Base-by-base conservation (phyloP, 768 basidiomycete genomes). In the Porpolomopsis calyptriformis region DNA sequence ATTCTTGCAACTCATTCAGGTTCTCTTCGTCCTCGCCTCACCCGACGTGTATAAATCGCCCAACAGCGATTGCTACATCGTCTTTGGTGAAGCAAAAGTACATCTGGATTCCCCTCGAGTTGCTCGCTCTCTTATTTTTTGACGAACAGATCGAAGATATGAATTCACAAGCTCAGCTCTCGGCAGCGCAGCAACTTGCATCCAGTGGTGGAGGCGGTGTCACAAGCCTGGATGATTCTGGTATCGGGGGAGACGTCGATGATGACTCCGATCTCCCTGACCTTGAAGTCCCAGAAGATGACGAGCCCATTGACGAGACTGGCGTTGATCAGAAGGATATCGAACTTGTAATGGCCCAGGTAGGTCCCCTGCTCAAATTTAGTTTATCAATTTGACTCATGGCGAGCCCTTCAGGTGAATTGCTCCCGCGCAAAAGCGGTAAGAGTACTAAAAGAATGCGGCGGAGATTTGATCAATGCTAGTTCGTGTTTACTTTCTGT, bases 11-110 rank as follows among this genome's bases (percentile, higher is more conserved):
- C 29, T 33, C 49, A 22, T 37, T 36, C 56, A 89, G 85, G 70
- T 94, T 52, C 79, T 98, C 51, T 87, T 97, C 61, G 93, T 97
- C 49, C 76, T 99, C 56, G 80, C 88, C 45, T 72, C 82, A 42
- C 96, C 96, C 29, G 96, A 99, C 53, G 96, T 99, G 45, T 99
- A 87, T 82, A 97, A 97, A 74, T 91, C 88, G 41, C 82, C 85
- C 35, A 92, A 90, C 69, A 91, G 89, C 61, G 96, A 99, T 68
- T 90, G 86, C 67, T 97, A 99, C 75, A 90, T 99, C 62, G 92
- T 99, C 52, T 99, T 98, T 57, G 96, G 96, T 53, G 96, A 98
- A 73, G 93, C 88, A 46, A 91, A 91, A 79, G 84, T 84, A 51
- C 24, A 12, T 22, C 19, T 25, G 24, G 9, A 9, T 10, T 44